Evolutionary conservation across 352 stramenopile genomes (phyloP).

Genomic region (Phytophthora pisi): DNA sequence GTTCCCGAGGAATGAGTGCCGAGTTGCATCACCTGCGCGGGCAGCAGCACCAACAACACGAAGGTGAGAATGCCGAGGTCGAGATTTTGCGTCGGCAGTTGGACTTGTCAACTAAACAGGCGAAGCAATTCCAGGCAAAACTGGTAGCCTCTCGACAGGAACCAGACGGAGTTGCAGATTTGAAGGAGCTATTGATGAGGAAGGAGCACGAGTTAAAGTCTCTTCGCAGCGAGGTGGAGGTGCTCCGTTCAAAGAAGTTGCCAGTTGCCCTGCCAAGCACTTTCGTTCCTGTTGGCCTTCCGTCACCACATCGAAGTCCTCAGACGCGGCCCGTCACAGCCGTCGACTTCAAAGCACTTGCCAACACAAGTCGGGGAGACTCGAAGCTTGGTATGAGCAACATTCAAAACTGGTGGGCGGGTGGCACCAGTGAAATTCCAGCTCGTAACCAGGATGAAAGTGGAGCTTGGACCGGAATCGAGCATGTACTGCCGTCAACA

Average conservation of each 20-base stretch:
- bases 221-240: constrained; percentile 21
- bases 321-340: constrained; percentile 34
- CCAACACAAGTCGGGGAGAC: constrained; percentile 2
- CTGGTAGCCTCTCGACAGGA: constrained; percentile 29
- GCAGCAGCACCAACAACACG: constrained; percentile 20
- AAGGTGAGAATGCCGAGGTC: constrained; percentile 48
- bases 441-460: constrained; percentile 25
- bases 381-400: constrained; percentile 24
- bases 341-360: constrained; percentile 32
- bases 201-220: constrained; percentile 36
- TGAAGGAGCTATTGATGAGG: constrained; percentile 13
- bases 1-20: constrained; percentile 11
- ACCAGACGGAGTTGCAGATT: constrained; percentile 21
- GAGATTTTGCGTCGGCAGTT: constrained; percentile 65
- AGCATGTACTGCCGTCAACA: background rate
- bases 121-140: constrained; percentile 37
- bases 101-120: constrained; percentile 27
- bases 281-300: constrained; percentile 3
- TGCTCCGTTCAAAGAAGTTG: constrained; percentile 24
- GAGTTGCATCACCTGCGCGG: constrained; percentile 31
- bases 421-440: constrained; percentile 8
- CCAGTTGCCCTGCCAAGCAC: constrained; percentile 2
- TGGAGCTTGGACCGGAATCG: constrained; percentile 2
- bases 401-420: constrained; percentile 72
- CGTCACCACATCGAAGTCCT: constrained; percentile 13